These are phyloP conservation scores for Eucalyptus curtisii DNA, from an alignment of 345 rosid species.

Conservation along the genomic window DNA sequence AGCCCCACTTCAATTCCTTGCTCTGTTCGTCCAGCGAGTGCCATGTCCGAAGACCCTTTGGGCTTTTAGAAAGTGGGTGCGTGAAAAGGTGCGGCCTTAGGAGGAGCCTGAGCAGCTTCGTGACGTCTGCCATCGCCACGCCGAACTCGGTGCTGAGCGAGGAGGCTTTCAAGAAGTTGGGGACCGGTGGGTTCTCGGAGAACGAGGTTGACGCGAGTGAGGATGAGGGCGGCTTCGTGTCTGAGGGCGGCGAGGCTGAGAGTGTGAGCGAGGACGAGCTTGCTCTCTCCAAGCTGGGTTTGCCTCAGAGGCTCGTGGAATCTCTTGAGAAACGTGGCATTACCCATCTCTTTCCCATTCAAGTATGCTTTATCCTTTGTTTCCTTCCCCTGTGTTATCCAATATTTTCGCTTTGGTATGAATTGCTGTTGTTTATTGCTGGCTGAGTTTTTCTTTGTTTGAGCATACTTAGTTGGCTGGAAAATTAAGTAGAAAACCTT, in stretches of 20 bases:
- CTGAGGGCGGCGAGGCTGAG: background rate
- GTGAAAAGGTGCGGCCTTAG: background rate
- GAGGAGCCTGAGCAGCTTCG: conserved; percentile 17
- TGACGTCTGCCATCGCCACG: conserved; percentile 58
- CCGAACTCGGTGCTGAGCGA: conserved; percentile 82
- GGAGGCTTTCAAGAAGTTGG: conserved; percentile 73
- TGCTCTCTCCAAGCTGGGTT: conserved; percentile 48
- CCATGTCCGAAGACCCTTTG: background rate
- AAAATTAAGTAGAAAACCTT: background rate
- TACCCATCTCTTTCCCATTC: conserved; percentile 90
- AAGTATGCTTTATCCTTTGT: conserved; percentile 19
- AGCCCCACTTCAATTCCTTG: conserved; percentile 20
- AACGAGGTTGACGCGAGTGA: background rate
- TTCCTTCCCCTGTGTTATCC: background rate
- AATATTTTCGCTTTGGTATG: background rate
- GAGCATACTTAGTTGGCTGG: no score
- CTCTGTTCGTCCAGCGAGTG: conserved; percentile 2
- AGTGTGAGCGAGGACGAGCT: conserved; percentile 38
- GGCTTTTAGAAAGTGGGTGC: background rate
- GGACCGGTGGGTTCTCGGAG: conserved; percentile 11
- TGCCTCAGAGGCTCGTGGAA: conserved; percentile 69
- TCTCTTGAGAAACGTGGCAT: conserved; percentile 77
- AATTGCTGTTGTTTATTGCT: background rate
- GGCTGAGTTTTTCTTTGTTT: no score
- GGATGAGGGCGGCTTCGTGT: background rate